Conservation (phyloP, 805 yeast species). For the Yamadazyma scolyti region DNA sequence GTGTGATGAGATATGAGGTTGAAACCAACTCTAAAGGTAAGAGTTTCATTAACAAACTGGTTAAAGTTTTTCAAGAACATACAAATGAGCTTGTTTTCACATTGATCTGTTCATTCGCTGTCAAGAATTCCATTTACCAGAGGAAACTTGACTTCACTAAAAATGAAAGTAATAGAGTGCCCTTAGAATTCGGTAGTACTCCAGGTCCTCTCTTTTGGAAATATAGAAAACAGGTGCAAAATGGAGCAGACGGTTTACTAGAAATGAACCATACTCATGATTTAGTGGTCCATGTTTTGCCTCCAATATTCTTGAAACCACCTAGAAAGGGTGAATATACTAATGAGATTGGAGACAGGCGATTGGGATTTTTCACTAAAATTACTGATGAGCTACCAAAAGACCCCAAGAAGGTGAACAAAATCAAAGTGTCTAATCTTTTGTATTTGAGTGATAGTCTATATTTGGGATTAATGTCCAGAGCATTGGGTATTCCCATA, state of each 20-base stretch:
- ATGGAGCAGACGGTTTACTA: slow-evolving; percentile 8
- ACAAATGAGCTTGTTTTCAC: slow-evolving; percentile 23
- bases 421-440: slow-evolving; percentile 7
- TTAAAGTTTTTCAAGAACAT: slow-evolving; percentile 25
- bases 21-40: slow-evolving; percentile 28
- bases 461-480: slow-evolving; percentile 23
- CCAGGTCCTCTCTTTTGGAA: slow-evolving; percentile 20
- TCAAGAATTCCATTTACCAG: slow-evolving; percentile 19
- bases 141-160: slow-evolving; percentile 12
- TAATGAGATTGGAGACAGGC: slow-evolving; percentile 15
- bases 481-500: slow-evolving; percentile 21
- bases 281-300: slow-evolving; percentile 22
- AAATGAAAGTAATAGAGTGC: slow-evolving; percentile 20
- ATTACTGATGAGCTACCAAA: slow-evolving; percentile 26
- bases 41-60: slow-evolving; percentile 29
- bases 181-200: slow-evolving; percentile 26
- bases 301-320: slow-evolving; percentile 15
- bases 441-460: slow-evolving; percentile 24
- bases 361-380: slow-evolving; percentile 27
- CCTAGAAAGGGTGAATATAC: slow-evolving; percentile 1
- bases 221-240: slow-evolving; percentile 15
- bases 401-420: slow-evolving; percentile 8
- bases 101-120: slow-evolving; percentile 30
- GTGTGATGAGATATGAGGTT: slow-evolving; percentile 27
- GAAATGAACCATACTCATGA: slow-evolving; percentile 21